Evolutionary conservation across 495 filamentous ascomycete genomes (phyloP).

Genomic region (Glonium stellatum): DNA sequence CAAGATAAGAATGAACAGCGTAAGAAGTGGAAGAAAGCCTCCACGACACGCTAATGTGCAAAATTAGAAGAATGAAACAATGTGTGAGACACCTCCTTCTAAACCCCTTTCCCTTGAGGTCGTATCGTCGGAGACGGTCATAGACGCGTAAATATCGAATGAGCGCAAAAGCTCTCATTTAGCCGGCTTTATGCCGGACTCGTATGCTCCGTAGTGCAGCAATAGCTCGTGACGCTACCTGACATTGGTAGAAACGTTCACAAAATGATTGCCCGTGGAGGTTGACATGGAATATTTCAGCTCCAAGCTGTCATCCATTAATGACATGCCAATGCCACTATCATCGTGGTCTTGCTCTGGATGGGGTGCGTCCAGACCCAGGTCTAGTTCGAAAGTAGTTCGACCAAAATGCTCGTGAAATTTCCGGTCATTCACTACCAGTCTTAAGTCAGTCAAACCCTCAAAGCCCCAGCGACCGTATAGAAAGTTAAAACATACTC

Average conservation of each 20-base stretch:
- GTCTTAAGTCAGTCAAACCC: constrained; percentile 25
- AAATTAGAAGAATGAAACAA: background rate
- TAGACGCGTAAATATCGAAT: background rate
- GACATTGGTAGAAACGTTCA: background rate
- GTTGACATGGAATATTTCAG: constrained; percentile 8
- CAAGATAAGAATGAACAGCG: background rate
- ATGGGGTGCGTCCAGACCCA: constrained; percentile 16
- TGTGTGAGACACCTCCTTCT: background rate
- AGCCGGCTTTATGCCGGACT: background rate
- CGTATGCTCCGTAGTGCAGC: background rate
- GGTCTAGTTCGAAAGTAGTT: constrained; percentile 18
- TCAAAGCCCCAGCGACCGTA: background rate
- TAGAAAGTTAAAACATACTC: constrained; percentile 5
- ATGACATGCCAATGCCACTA: constrained; percentile 58
- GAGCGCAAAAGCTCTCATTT: background rate
- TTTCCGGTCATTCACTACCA: constrained; percentile 17
- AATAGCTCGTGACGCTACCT: background rate
- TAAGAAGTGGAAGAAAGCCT: background rate
- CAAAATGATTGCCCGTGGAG: background rate
- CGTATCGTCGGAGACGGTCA: constrained; percentile 1
- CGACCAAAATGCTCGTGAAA: constrained; percentile 11
- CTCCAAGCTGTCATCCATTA: constrained; percentile 20
- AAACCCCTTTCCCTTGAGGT: constrained; percentile 1
- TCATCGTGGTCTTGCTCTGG: constrained; percentile 49
- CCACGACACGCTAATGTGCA: background rate